Base-by-base conservation (phyloP, 768 basidiomycete genomes). In the Candolleomyces aberdarensis region DNA sequence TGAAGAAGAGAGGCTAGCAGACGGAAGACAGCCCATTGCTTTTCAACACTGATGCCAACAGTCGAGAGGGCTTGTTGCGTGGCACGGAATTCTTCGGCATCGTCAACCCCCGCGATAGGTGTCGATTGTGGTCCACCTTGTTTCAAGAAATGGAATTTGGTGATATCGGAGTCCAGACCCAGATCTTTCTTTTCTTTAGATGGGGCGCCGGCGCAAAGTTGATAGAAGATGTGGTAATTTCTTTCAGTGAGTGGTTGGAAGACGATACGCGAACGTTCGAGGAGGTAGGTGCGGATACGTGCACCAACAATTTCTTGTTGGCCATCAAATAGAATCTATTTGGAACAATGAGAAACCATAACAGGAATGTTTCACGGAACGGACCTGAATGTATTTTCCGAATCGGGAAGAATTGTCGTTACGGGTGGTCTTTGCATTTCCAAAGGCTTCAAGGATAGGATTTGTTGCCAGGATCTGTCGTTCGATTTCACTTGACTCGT, bases 141-240 rank as follows among this genome's bases (percentile, higher is more conserved):
- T 70, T 86, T 94, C 62, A 98, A 80, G 70, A 92, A 98, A 64
- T 89, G 84, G 75, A 98, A 99, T 72, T 94, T 91, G 58, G 84
- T 85, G 60, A 92, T 80, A 69, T 96, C 92, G 19, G 82, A 79
- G 67, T 96, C 93, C 41, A 99, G 82, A 5, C 94, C 96, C 49
- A 98, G 85, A 68, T 96, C 94, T 75, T 96, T 96, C 46, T 94
- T 87, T 70, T 99, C 97, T 74, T 96, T 96, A 22, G 91, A 78
- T 2, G 97, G 96, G 10, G 94, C 94, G 52, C 97, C 97, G 0
- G 96, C 92, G 66, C 96, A 94, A n/a, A 99, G 80, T 72, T 99
- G 97, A 76, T 99, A 98, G 81, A 99, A 99, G 67, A 99, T 98
- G 74, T 99, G 97, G 76, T 98, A 99, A 76, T 99, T 99, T 62